Conservation (phyloP, 305 asterid genomes). For the Stenogyne calaminthoides region DNA sequence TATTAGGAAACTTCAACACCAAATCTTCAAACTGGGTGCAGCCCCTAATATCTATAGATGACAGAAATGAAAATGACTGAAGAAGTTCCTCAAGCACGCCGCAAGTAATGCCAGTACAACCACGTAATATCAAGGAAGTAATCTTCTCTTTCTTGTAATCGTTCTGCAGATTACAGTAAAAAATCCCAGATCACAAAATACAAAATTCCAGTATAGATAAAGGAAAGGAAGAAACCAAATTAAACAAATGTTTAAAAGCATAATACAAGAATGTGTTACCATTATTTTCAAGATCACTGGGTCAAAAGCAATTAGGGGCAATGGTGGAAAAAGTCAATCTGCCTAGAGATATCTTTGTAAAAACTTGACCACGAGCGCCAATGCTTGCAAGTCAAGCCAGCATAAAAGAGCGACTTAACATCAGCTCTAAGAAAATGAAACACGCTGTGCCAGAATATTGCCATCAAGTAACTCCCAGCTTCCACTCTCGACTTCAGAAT, state of each 20-base stretch:
- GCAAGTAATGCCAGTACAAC: conserved; percentile 75
- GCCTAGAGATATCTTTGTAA: conserved; percentile 71
- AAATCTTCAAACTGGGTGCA: conserved; percentile 89
- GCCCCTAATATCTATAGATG: conserved; percentile 87
- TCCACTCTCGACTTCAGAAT: conserved; percentile 50
- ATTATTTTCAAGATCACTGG: conserved; percentile 60
- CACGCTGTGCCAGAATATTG: conserved; percentile 76
- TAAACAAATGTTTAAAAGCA: neutral
- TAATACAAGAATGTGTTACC: conserved; percentile 50
- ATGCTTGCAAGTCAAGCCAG: conserved; percentile 84
- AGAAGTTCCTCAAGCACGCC: conserved; percentile 80
- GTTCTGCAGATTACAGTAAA: conserved; percentile 58
- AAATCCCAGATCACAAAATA: neutral
- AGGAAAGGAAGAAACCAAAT: neutral
- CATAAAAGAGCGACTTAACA: conserved; percentile 71
- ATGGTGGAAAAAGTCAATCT: conserved; percentile 69
- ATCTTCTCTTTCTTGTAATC: conserved; percentile 76
- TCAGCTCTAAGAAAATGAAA: conserved; percentile 95
- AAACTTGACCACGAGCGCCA: conserved; percentile 78
- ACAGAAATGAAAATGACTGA: conserved; percentile 59
- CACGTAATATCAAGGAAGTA: conserved; percentile 73
- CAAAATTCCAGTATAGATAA: conserved; percentile 25
- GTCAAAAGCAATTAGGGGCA: conserved; percentile 71
- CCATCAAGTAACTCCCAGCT: conserved; percentile 84
- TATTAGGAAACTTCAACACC: conserved; percentile 72